Base-by-base conservation (phyloP, 495 filamentous ascomycete species). In the Xylaria intraflava region DNA sequence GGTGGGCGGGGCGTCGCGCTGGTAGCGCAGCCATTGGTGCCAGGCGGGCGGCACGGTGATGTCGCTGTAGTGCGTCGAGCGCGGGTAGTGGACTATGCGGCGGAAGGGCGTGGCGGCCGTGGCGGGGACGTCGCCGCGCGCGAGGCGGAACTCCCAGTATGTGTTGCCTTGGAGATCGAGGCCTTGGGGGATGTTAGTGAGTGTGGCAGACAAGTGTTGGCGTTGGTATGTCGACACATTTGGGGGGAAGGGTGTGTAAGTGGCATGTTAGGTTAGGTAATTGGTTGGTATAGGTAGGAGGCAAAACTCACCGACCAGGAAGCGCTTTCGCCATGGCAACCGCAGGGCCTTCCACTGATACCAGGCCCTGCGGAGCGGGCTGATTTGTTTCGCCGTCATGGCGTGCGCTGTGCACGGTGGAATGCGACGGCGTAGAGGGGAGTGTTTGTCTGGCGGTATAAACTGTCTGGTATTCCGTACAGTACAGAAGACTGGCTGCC, bases 1-100 rank as follows among this genome's bases (percentile, higher is more conserved):
- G 0, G 80, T 81, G 0, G 93, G 93, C 0, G 94, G 75, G 6
- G 80, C 65, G 6, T 62, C 16, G 4, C 93, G 86, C 8, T 88
- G 87, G 59, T 94, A 80, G 33, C 94, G 89, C 11, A 98, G 84
- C 93, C 93, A 98, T 67, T 96, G 92, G 67, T 92, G 88, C 93
- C 93, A 98, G 73, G 86, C 83, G 1, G 92, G 87, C 72, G 73
- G 59, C 51, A 75, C 64, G 7, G 55, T 51, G 27, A 94, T 80
- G 46, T 92, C 85, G 61, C 74, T 76, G 66, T 79, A 80, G 59
- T 88, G 85, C 1, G 79, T 81, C 45, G 74, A 73, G 0, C 74
- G 72, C 0, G 73, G 75, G 59, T 71, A 88, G 53, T 83, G 73
- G n/a, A 94, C 86, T 27, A 96, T 94, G 51, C 78, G 76, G 6